Evolutionary conservation across 495 filamentous ascomycete genomes (phyloP).

Genomic region (Barbatosphaeria neglecta): DNA sequence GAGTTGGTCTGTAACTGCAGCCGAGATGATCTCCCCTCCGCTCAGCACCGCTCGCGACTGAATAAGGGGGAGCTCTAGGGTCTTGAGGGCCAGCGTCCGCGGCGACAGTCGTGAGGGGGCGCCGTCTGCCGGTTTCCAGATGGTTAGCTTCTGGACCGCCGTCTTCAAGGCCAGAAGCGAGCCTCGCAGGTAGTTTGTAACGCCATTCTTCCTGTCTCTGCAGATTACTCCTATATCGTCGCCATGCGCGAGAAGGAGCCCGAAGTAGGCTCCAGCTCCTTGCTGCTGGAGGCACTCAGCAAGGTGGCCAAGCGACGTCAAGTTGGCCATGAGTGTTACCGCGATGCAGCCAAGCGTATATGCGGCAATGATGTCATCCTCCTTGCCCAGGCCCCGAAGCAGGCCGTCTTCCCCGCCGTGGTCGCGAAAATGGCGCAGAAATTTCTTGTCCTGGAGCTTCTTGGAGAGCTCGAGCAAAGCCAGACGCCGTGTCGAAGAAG

Average conservation of each 20-base stretch:
- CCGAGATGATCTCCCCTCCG: conserved; percentile 38
- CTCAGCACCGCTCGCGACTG: conserved; percentile 37
- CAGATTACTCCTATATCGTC: conserved; percentile 42
- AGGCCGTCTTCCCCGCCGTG: conserved; percentile 60
- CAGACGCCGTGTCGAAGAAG: conserved; percentile 33
- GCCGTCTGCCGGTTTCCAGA: conserved; percentile 40
- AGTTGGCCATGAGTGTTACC: conserved; percentile 42
- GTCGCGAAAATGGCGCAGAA: conserved; percentile 61
- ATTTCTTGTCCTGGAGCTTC: conserved; percentile 56
- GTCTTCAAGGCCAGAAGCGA: conserved; percentile 40
- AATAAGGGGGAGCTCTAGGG: conserved; percentile 48
- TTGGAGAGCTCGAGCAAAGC: conserved; percentile 56
- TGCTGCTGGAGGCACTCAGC: conserved; percentile 38
- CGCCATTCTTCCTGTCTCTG: conserved; percentile 54
- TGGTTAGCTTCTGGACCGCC: conserved; percentile 33
- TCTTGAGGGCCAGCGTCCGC: conserved; percentile 50
- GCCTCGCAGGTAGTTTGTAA: conserved; percentile 50
- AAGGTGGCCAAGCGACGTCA: conserved; percentile 35
- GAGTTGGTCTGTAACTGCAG: conserved; percentile 35
- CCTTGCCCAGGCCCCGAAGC: conserved; percentile 40
- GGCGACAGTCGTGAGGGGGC: conserved; percentile 44
- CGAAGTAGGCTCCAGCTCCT: conserved; percentile 38
- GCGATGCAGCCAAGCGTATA: conserved; percentile 46
- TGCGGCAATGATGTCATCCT: conserved; percentile 44
- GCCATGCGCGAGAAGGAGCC: conserved; percentile 37